Evolutionary conservation across 2,329 filamentous ascomycete genomes (phyloP), one percentile per base, ranked within the genome.

Genomic region (Paraphoma sp.): DNA sequence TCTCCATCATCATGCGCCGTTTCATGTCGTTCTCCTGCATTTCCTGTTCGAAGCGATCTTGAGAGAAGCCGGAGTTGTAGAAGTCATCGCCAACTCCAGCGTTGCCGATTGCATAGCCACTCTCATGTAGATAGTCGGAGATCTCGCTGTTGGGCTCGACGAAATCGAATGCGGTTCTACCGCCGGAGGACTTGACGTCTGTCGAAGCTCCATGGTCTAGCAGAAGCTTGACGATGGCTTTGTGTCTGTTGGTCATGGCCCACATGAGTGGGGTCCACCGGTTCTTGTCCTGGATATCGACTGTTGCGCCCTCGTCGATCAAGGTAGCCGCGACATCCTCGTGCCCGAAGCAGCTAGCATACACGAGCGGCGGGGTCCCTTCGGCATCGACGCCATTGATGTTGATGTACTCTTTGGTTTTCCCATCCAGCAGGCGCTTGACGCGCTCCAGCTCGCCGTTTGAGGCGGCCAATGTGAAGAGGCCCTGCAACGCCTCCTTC

Each of bases 231-330:
- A 94, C 93, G 65, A 99, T 99, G 46, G 88, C 89, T 79, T 98
- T 98, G 79, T 99, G 95, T 54, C 93, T 84, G 77, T 99, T 99
- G 53, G 95, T 99, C 92, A 98, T 98, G 48, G 95, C 94, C 95
- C 95, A 99, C 93, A 99, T 99, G 59, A 99, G 83, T 12, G 95
- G 91, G 70, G 92, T 98, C 95, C 95, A 99, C 72, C 96, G 90
- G 73, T 98, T 98, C 61, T 89, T 91, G 74, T 99, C 95, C 77
- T 98, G 94, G 69, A 89, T 89, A 79, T 99, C 93, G 50, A 98
- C 93, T 68, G 92, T 86, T 40, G 90, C 94, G 23, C 94, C 93
- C 9, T 92, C 92, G 56, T 92, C 86, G 50, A 99, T 86, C 49
- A 99, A 84, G 38, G 89, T 87, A 56, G 89, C 85, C 23, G 98